Evolutionary conservation across 345 rosid species (phyloP), one percentile per base, ranked within the genome.

Genomic region (Salix suchowensis): DNA sequence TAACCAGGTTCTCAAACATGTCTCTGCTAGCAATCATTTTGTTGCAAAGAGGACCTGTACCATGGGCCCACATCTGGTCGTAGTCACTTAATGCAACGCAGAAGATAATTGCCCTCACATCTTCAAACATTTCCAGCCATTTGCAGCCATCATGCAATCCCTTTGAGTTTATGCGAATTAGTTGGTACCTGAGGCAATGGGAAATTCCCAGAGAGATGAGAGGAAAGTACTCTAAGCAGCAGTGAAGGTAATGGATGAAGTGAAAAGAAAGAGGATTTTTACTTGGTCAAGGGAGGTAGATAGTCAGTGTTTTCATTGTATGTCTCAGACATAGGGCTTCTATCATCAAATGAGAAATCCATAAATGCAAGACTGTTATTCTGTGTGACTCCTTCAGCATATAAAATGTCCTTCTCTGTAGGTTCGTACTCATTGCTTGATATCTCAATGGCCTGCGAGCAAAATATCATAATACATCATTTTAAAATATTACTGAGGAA

Each of bases 111-210:
- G 84, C 89, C 62, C 90, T 80, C 52, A 83, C 85, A 12, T 89
- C 91, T 84, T 88, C 91, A 70, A 89, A 89, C 93, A 89, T 89
- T 75, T 85, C 90, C 77, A 89, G 79, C 93, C 90, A 88, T 78
- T 89, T 89, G 77, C 88, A 87, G 9, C 90, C 87, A 21, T 88
- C 89, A 42, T 78, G 76, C 82, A 88, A 76, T 70, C 90, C 93
- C 69, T 83, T 88, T 34, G 93, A 74, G 76, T 84, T 83, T 78
- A 88, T 73, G 73, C 90, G 85, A 61, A 89, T 88, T 11, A 89
- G 82, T 78, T 88, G 89, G 77, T 84, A 89, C 83, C 93, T 89
- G 74, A 68, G 54, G 46, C 54, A 67, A 50, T 24, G 74, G 21
- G 50, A 58, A 67, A 28, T 74, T 44, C 68, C 62, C 58, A 11